phyloP scores from a whole-genome alignment of 78 protist genomes.

The Fonticula alba region DNA sequence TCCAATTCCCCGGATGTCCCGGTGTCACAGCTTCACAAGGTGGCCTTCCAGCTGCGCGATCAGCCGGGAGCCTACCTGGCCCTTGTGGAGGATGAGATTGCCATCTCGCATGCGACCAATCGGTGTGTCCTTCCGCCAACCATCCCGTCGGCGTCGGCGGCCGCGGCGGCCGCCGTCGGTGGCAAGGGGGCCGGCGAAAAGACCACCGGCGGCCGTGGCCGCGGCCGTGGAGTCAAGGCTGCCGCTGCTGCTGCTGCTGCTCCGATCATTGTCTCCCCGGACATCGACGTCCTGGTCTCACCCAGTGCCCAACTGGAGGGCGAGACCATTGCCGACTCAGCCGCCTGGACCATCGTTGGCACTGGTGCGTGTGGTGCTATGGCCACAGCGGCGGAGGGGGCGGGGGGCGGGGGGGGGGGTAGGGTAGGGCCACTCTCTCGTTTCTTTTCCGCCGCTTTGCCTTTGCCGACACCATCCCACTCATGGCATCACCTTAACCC shows the following conservation, averaged over 20 bases:
- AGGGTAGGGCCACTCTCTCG: neutral
- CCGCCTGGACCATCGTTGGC: conserved; percentile 4
- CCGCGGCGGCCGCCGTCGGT: neutral
- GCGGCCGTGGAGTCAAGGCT: too few species aligned
- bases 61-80: too few species aligned
- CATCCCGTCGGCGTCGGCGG: too few species aligned
- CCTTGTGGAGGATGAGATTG: too few species aligned
- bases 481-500: neutral
- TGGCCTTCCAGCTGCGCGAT: neutral
- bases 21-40: conserved; percentile 5
- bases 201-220: too few species aligned
- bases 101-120: too few species aligned
- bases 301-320: too few species aligned
- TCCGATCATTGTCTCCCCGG: too few species aligned
- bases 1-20: neutral
- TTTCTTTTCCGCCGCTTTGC: neutral
- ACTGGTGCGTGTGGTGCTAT: neutral
- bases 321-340: neutral
- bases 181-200: neutral
- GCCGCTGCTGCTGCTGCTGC: too few species aligned
- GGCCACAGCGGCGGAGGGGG: neutral
- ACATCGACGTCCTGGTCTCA: too few species aligned
- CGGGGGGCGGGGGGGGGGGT: neutral
- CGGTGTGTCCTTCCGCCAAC: too few species aligned
- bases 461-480: too few species aligned